Conservation (phyloP, 2,329 filamentous ascomycete species). For the Corinectria fuckeliana region DNA sequence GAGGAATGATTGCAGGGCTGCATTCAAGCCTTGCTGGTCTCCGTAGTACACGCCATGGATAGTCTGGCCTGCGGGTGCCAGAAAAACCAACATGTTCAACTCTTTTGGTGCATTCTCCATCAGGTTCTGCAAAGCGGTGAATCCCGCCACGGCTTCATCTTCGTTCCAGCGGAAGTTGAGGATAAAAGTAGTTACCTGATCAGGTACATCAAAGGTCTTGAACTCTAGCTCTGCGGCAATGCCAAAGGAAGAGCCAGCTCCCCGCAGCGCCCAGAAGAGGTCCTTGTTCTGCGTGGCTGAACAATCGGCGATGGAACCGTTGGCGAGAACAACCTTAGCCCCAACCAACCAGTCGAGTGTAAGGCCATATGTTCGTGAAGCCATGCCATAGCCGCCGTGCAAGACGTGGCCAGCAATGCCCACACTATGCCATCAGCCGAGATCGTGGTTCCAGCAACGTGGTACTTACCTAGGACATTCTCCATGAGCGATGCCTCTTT, state of each 20-base stretch:
- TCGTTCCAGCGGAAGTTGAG: conserved; percentile 28
- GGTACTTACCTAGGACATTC: conserved; percentile 58
- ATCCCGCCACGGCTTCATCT: conserved; percentile 19
- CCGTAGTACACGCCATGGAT: conserved; percentile 42
- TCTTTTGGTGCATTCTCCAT: conserved; percentile 29
- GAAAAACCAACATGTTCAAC: conserved; percentile 38
- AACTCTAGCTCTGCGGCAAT: conserved; percentile 40
- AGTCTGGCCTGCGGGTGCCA: conserved; percentile 19
- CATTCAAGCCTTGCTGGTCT: conserved; percentile 12
- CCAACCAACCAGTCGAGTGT: conserved; percentile 38
- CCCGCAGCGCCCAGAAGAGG: conserved; percentile 40
- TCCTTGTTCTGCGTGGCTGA: conserved; percentile 31
- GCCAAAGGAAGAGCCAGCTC: conserved; percentile 41
- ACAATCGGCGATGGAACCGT: conserved; percentile 30
- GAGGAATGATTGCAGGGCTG: conserved; percentile 24
- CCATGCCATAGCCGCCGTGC: conserved; percentile 40
- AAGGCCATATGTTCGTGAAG: conserved; percentile 36
- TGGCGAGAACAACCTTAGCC: conserved; percentile 38
- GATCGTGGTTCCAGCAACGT: fast-evolving
- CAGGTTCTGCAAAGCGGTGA: conserved; percentile 37
- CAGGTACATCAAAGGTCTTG: conserved; percentile 33
- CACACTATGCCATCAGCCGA: conserved; percentile 29
- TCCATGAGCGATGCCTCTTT: conserved; percentile 54
- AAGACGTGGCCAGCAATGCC: conserved; percentile 38
- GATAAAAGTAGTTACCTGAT: conserved; percentile 17